Conservation (phyloP, 169 alveolate genomes). For the Plasmodium yoelii region DNA sequence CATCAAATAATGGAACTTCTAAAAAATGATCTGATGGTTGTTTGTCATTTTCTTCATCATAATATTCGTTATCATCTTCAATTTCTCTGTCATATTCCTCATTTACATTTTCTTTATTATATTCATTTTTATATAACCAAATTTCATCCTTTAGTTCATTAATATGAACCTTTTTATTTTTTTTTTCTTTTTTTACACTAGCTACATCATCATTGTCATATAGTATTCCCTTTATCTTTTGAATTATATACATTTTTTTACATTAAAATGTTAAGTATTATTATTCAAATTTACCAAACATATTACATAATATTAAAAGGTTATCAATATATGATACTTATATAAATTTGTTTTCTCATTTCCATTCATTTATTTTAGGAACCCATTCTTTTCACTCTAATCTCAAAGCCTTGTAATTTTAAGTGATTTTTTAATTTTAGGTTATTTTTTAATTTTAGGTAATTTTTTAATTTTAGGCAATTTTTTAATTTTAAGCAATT, state of each 20-base stretch:
- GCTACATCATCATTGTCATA: constrained; percentile 36
- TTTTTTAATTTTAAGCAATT: too few species aligned
- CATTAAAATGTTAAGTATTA: not conserved
- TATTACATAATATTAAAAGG: too few species aligned
- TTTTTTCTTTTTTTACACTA: constrained; percentile 15
- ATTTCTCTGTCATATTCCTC: constrained; percentile 48
- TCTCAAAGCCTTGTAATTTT: too few species aligned
- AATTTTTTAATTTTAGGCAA: too few species aligned
- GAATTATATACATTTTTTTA: constrained; percentile 29
- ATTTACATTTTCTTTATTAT: constrained; percentile 26
- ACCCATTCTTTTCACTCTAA: too few species aligned
- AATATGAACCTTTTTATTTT: constrained; percentile 42
- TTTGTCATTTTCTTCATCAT: constrained; percentile 45
- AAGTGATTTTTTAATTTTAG: too few species aligned
- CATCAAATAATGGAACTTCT: constrained; percentile 77
- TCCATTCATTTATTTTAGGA: too few species aligned
- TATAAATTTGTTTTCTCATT: too few species aligned
- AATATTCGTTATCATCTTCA: constrained; percentile 16
- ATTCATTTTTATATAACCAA: constrained; percentile 68
- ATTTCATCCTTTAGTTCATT: constrained; percentile 75
- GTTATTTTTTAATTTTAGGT: too few species aligned
- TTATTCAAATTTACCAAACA: not conserved
- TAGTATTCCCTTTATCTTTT: constrained; percentile 30
- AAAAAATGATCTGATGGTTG: constrained; percentile 60
- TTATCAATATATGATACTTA: too few species aligned